Evolutionary conservation across 306 rosid species (phyloP).

Genomic region (Leucaena leucocephala): DNA sequence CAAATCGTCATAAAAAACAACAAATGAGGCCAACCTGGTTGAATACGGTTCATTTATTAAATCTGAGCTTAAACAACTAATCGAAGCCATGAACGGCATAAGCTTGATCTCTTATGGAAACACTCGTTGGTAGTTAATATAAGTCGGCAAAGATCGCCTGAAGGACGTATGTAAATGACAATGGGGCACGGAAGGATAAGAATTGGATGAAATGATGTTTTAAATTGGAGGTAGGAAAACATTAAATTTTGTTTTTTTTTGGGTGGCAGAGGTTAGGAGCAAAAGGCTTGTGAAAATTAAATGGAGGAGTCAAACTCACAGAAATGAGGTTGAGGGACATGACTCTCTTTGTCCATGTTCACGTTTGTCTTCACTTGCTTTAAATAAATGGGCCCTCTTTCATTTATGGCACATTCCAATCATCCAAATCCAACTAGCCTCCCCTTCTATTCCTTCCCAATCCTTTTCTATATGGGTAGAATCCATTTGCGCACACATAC

Average conservation of each 20-base stretch:
- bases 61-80: neutral
- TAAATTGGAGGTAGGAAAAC: neutral
- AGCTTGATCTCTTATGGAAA: neutral
- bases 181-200: neutral
- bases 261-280: neutral
- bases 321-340: neutral
- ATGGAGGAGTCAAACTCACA: neutral
- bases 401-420: neutral
- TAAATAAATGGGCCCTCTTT: neutral
- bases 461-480: neutral
- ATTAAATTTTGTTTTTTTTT: neutral
- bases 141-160: neutral
- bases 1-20: too few species aligned
- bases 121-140: neutral
- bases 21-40: neutral
- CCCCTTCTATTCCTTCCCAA: neutral
- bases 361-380: neutral
- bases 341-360: neutral
- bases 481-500: too few species aligned
- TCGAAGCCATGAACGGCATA: neutral
- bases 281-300: neutral
- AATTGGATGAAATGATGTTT: neutral
- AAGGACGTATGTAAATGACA: neutral
- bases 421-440: neutral
- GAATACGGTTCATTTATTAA: neutral